A percentile compares a stretch with the other conserved stretches of the same genome.
Conservation (phyloP, 1,139 yeast species). For the Sugiyamaella novakii region DNA sequence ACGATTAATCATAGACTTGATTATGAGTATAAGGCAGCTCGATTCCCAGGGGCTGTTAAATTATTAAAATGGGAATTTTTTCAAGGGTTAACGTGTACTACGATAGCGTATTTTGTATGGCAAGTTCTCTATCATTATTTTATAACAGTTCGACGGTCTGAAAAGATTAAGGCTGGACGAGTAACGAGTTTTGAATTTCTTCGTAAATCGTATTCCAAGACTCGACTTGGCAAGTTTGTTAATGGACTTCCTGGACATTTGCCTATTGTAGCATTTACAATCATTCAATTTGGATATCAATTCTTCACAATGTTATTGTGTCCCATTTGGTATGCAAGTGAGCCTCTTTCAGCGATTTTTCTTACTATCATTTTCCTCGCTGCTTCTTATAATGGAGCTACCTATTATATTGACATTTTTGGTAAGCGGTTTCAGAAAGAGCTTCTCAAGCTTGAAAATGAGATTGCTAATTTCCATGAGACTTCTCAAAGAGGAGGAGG, state of each 20-base stretch:
- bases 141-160: conserved; percentile 77
- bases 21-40: conserved; percentile 50
- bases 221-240: conserved; percentile 73
- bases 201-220: conserved; percentile 67
- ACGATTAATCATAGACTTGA: conserved; percentile 83
- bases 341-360: conserved; percentile 67
- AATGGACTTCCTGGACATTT: conserved; percentile 79
- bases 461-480: conserved; percentile 50
- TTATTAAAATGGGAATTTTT: conserved; percentile 70
- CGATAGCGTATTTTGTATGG: conserved; percentile 89
- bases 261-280: conserved; percentile 82
- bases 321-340: conserved; percentile 79
- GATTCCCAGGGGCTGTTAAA: conserved; percentile 81
- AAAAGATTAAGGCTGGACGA: conserved; percentile 80
- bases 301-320: conserved; percentile 85
- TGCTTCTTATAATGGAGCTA: conserved; percentile 92
- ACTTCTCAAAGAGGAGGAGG: conserved; percentile 7
- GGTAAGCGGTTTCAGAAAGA: conserved; percentile 83
- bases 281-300: conserved; percentile 87
- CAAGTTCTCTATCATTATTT: conserved; percentile 88
- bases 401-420: conserved; percentile 88
- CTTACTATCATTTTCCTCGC: conserved; percentile 69
- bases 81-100: conserved; percentile 74
- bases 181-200: conserved; percentile 87
- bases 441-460: conserved; percentile 66